Evolutionary conservation across 345 rosid species (phyloP), one percentile per base, ranked within the genome.

Genomic region (Moricandia moricandioides): DNA sequence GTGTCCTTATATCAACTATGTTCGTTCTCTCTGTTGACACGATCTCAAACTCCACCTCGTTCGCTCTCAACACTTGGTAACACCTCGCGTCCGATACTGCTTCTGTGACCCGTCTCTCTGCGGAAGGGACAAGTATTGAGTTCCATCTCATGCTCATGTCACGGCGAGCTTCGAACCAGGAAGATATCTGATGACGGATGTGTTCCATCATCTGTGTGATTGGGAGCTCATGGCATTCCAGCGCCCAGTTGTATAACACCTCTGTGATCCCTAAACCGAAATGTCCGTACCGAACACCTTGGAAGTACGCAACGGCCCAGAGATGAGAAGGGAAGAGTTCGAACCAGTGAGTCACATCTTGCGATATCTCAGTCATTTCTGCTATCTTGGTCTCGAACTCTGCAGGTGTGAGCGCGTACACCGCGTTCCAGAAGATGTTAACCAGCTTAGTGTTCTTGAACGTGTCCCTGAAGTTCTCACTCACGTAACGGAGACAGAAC

Each of bases 401-500:
- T 6, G 49, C 49, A 2, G 49, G 5, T 0, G 52, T 45, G 17
- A 45, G 52, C 52, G 52, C 52, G 17, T 45, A 45, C 0, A 45
- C 52, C 17, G 52, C 52, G 52, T 16, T 45, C 52, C 52, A 45
- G 52, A 45, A 45, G 52, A 45, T 45, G 17, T 45, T 45, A 45
- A 45, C 52, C 2, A 45, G 52, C 52, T 45, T 45, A 17, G 52
- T 45, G 52, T 45, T 45, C 8, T 45, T 45, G 2, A 45, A 45
- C 17, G 52, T 45, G 52, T 45, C 52, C 17, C 52, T 45, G 52
- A 45, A 45, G 52, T 14, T 45, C 52, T 45, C 52, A 0, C 52
- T 45, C 0, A 45, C 52, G 3, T 45, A 45, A 1, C 52, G 7
- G 17, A 45, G 52, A 2, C 52, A 95, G 82, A 95, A 90, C 37